Evolutionary conservation across 2,329 filamentous ascomycete species (phyloP), one percentile per base, ranked within the genome.

Genomic region (Botrytis medusae): DNA sequence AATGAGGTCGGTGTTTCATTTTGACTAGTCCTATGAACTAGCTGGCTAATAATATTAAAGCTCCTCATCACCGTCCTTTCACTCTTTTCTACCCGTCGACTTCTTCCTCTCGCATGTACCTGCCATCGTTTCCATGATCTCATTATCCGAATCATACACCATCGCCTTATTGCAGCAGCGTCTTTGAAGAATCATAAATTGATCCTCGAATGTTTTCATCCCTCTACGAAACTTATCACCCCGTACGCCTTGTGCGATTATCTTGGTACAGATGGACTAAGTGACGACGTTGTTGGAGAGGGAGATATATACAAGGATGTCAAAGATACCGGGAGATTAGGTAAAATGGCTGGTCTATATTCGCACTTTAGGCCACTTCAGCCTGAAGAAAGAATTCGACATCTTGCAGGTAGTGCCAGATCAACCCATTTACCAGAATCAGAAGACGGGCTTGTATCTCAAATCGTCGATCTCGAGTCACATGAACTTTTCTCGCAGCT

Each of bases 161-260:
- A 87, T 67, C 90, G 92, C 48, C 84, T 94, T 2, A 82, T 90
- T 64, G 81, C 86, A 32, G 88, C 89, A 32, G 86, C 89, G 7
- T 83, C 87, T 4, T 82, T 91, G 12, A 74, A 74, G 68, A 87
- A 89, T 54, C 88, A 93, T 79, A 88, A 90, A 71, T 83, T 96
- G 57, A 88, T 95, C 54, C 87, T 97, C 60, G 92, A 95, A 83
- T 93, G 92, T 81, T 95, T 92, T 79, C 92, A 92, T 76, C 93
- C 93, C 0, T 89, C 86, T 75, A 89, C 87, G 37, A 91, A 90
- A 81, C 84, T 92, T 68, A 90, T 87, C 8, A 90, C 92, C 32
- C 91, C 92, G 0, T 90, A 90, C 72, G 85, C 94, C 20, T 87
- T 87, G 79, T 95, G 93, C 82, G 85, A 89, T 62, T 91, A 91